A percentile compares a stretch with the other conserved stretches of the same genome.
Evolutionary conservation across 768 basidiomycete species (phyloP).

Genomic region (Rhodotorula paludigena): DNA sequence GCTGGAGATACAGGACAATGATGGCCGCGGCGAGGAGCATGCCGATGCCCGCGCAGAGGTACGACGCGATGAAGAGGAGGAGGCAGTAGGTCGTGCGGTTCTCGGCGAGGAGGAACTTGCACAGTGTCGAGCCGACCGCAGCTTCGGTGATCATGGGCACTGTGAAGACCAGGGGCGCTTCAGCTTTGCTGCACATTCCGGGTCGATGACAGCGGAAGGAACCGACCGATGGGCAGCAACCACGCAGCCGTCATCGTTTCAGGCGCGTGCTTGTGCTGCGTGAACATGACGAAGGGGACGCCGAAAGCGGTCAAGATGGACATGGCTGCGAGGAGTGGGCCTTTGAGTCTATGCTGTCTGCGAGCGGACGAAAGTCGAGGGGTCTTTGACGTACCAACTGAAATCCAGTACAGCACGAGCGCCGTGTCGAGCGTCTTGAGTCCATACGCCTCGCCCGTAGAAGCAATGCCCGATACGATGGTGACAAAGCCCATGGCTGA

Average conservation of each 20-base stretch:
- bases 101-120: conserved; percentile 30
- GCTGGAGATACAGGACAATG: conserved; percentile 40
- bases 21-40: conserved; percentile 35
- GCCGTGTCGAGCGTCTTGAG: conserved; percentile 32
- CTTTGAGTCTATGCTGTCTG: neutral
- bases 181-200: no score
- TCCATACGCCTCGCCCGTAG: conserved; percentile 35
- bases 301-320: conserved; percentile 30
- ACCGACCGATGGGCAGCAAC: conserved; percentile 41
- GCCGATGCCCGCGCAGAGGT: conserved; percentile 40
- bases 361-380: no score
- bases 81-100: conserved; percentile 33
- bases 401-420: conserved; percentile 41
- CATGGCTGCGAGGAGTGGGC: conserved; percentile 12
- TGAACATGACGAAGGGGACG: conserved; percentile 39
- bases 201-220: neutral
- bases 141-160: conserved; percentile 42
- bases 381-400: conserved; percentile 15
- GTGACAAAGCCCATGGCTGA: conserved; percentile 43
- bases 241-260: conserved; percentile 43
- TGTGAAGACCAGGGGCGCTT: neutral
- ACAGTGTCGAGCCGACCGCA: conserved; percentile 33
- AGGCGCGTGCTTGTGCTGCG: conserved; percentile 26
- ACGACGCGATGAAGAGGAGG: conserved; percentile 35
- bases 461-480: conserved; percentile 36